Evolutionary conservation across 1,284 basidiomycete genomes (phyloP), one percentile per base, ranked within the genome.

Genomic region (Athelia sp.): DNA sequence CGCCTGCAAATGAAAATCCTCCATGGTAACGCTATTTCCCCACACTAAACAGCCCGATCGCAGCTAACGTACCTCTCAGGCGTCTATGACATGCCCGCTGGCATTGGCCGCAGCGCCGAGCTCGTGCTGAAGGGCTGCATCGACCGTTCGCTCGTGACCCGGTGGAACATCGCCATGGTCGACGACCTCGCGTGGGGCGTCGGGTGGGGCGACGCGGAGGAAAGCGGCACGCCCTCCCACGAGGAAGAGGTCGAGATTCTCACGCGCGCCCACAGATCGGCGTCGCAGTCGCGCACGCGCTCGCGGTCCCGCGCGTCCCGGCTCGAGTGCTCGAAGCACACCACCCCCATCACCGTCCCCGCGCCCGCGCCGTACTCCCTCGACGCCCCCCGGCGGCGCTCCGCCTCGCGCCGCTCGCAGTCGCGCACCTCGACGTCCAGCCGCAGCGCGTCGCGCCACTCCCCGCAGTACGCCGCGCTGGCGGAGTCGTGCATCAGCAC

Each of bases 1-100:
- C 73, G 94, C 43, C 67, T 97, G 53, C 87, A 91, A 54, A 86
- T 93, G 79, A 95, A 95, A 69, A 95, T 98, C 51, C 63, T 95
- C 14, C 82, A 85, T 50, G 92, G 93, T 76, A 68, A 72, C 69
- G 81, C 18, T 4, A 45, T 44, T 34, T 26, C 31, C 13, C n/a
- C 46, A 42, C 36, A 26, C 17, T 47, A 48, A 29, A 31, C 38
- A 46, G 49, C 21, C 46, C 50, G n/a, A 46, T 46, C 31, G n/a
- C 18, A 44, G 54, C 53, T 53, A 50, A 45, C 42, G 18, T 9
- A 40, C 36, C 4, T 17, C 6, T 8, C 59, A 87, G 85, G 83
- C 54, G 73, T 68, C 11, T 86, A 77, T 58, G 74, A 79, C 1
- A 69, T 82, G 52, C 83, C 84, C 4, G 56, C 62, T 23, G 75